Base-by-base conservation (phyloP, 1,139 yeast species). In the Cylindricascospora bacillispora region DNA sequence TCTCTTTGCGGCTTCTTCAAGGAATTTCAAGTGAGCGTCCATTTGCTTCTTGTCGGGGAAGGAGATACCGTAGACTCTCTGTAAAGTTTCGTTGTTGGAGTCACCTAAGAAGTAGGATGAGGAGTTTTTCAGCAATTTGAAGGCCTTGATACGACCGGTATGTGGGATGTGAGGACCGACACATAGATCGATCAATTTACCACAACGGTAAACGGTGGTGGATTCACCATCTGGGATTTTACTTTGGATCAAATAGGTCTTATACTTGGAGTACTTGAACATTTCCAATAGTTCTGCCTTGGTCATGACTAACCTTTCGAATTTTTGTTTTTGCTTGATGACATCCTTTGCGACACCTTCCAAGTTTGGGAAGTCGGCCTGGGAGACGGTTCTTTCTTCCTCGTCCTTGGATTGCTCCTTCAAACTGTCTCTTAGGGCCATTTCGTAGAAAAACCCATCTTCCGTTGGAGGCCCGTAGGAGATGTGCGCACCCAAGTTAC, bases 91-190 rank as follows among this genome's bases (percentile, higher is more conserved):
- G 54, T 92, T 89, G 45, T 66, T 66, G 33, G 94, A 63, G 49
- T 89, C 95, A 59, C 97, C 99, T 52, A 85, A 65, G 68, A 92
- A 92, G 63, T 92, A 92, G 30, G 95, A 85, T 2, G 97, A 78
- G 15, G 97, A 89, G 66, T 89, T 89, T 65, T 92, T 92, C 62
- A 92, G 69, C 30, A 92, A 73, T 62, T 89, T 89, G 65, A 86
- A 75, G 28, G 95, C 81, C 70, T 92, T 92, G 52, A 92, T 83
- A 57, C 81, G 79, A 40, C 98, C 98, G 26, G 98, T 85, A 62
- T 89, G 93, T 37, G 97, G 95, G 43, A 92, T 80, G 56, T 92
- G 99, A 29, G 99, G 99, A 45, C 99, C 99, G 37, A 82, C 70
- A 71, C 99, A 92, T 58, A 92, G 71, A 62, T 92, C 99, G 49